Base-by-base conservation (phyloP, 441 rosid species). In the Biscutella laevigata region DNA sequence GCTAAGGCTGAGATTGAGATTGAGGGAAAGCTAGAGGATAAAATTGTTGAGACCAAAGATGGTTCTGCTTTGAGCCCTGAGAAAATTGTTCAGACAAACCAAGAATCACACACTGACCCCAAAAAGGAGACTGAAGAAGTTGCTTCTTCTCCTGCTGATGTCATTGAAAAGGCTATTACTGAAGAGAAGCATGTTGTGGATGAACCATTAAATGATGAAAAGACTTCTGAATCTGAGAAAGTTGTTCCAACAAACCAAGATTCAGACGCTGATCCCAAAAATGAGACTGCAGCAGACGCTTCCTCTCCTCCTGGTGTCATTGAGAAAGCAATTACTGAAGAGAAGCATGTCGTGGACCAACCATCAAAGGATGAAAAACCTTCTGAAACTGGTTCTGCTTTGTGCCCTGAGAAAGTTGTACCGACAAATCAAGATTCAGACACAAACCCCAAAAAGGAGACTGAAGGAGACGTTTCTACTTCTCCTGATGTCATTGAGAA, bases 141-240 rank as follows among this genome's bases (percentile, higher is more conserved):
- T 10, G 25, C 6, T 50, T 42, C 41, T 14, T 27, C 69, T 57
- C 53, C 16, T 49, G 40, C 15, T 38, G 33, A 8, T 20, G 16
- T 42, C 46, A 20, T 16, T 50, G 70, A 65, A 35, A 65, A 65
- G 40, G 24, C 45, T 21, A 57, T 16, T 4, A 35, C 59, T 43
- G 70, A 57, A 57, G 70, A 57, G 48, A 57, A 57, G 28, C 41
- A 21, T 21, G 59, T 22, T 7, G 29, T 57, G 30, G 69, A 50
- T 9, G 59, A 7, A 35, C 24, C 54, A 37, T 17, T 38, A 26
- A 63, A 65, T 42, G 62, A 62, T 30, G 70, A 44, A 3, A 44
- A 6, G 14, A 15, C 7, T 8, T 14, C 50, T 44, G 53, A 48
- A 32, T 48, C 53, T 43, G 50, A 44, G 21, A 14, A 25, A 14